A percentile compares a stretch with the other conserved stretches of the same genome.
Conservation (phyloP, 495 filamentous ascomycete species). For the Hyphodiscus hymeniophilus region DNA sequence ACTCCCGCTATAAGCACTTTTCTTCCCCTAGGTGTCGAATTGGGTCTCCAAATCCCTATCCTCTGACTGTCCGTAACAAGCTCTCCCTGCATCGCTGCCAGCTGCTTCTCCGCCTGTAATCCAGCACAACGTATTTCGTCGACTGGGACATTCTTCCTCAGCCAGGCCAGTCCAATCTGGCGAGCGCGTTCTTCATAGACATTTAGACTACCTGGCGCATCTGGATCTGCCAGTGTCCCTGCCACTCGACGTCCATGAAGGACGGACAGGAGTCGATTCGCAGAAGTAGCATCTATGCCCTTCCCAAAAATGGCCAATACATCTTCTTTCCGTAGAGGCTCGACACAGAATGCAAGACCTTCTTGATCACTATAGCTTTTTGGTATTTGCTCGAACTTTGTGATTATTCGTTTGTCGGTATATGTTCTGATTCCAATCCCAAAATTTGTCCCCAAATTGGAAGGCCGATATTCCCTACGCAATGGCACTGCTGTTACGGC, state of each 20-base stretch:
- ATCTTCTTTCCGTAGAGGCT: constrained; percentile 42
- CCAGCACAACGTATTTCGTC: constrained; percentile 63
- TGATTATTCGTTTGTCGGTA: constrained; percentile 12
- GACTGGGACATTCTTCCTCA: constrained; percentile 58
- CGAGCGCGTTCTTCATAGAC: constrained; percentile 28
- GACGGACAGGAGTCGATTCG: constrained; percentile 57
- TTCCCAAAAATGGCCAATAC: constrained; percentile 57
- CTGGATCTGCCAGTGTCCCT: constrained; percentile 61
- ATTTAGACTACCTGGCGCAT: constrained; percentile 19
- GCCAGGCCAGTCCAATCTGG: constrained; percentile 52
- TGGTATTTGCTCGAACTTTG: constrained; percentile 35
- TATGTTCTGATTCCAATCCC: constrained; percentile 3
- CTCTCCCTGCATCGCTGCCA: constrained; percentile 32
- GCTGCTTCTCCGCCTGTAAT: constrained; percentile 44
- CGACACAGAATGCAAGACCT: constrained; percentile 38
- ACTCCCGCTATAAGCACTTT: constrained; percentile 35
- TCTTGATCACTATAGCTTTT: constrained; percentile 34
- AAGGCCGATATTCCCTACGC: not conserved
- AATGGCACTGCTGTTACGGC: not conserved
- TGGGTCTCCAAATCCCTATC: constrained; percentile 42
- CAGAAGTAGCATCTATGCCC: constrained; percentile 37
- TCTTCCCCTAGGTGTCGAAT: constrained; percentile 6
- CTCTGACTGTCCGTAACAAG: constrained; percentile 35
- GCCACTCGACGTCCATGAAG: constrained; percentile 67
- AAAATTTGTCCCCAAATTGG: not conserved